Evolutionary conservation across 2,329 filamentous ascomycete species (phyloP), one percentile per base, ranked within the genome.

Genomic region (Trematosphaeria pertusa): DNA sequence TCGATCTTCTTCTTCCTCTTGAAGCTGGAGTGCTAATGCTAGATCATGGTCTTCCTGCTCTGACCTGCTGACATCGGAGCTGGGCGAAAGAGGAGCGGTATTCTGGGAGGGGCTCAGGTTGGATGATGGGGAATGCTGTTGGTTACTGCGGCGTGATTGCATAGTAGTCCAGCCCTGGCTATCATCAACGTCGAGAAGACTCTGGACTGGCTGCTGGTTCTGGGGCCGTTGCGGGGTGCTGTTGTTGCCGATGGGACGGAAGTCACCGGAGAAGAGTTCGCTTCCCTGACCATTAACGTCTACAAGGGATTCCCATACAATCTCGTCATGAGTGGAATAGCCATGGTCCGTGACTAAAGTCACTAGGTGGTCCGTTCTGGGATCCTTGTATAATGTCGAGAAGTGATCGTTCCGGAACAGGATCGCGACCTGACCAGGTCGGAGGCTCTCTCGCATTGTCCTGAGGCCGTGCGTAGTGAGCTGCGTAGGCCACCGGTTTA

Each of bases 401-500:
- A 99, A 99, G 69, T 99, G 94, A 65, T 99, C 93, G 62, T 99
- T 99, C 19, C 94, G 85, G 76, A 99, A 99, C 1, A 99, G 74
- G 38, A 99, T 97, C 0, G 90, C 90, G 52, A 97, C 84, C 1
- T 88, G 85, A 1, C 91, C 93, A 1, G 91, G 87, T 10, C 81
- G 76, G 46, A 97, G 80, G 5, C 82, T 85, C 39, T 84, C 82
- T 0, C 81, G 81, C 30, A 97, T 86, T 1, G 88, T 83, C 30
- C 88, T 82, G 2, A 99, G 79, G 0, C 94, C 94, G 70, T 87
- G 88, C 0, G 83, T 78, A 0, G 94, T 97, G 17, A 99, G 77
- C 62, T 99, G 94, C 0, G 94, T 97, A 0, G 91, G 87, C 50
- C 90, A 92, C 1, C 79, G 80, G 3, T 79, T 75, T n/a, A 97